phyloP scores from a whole-genome alignment of 2,329 filamentous ascomycete genomes.

The Fusarium sp. region DNA sequence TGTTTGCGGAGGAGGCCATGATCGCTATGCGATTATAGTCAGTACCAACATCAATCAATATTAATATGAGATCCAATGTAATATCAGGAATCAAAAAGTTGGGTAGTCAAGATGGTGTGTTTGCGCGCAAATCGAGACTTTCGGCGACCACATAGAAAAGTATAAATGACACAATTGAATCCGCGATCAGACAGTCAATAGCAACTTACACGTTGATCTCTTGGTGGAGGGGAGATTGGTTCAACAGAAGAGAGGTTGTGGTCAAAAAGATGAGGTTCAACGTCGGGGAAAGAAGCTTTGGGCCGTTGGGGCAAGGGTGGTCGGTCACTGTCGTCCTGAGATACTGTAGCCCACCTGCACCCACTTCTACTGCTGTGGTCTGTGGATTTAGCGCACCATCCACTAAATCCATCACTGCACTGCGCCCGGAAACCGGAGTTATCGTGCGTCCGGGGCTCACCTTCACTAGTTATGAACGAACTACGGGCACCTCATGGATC shows the following conservation, averaged over 20 bases:
- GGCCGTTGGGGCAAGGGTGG: slow-evolving; percentile 29
- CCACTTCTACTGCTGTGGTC: too few species aligned
- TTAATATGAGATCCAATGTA: background rate
- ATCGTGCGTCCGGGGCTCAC: slow-evolving; percentile 21
- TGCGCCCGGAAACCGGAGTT: slow-evolving; percentile 33
- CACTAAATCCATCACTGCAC: slow-evolving; percentile 4
- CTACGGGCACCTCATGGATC: background rate
- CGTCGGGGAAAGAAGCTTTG: slow-evolving; percentile 25
- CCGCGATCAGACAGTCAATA: background rate
- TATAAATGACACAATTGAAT: slow-evolving; percentile 1
- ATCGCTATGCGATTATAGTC: slow-evolving; percentile 25
- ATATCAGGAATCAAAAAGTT: background rate
- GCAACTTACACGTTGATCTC: slow-evolving; percentile 19
- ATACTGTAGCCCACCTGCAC: background rate
- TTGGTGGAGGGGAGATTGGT: slow-evolving; percentile 7
- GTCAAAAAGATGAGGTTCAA: slow-evolving; percentile 17
- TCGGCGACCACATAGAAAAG: background rate
- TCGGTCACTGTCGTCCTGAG: slow-evolving; percentile 33
- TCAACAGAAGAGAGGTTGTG: background rate
- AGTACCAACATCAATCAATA: slow-evolving; percentile 3
- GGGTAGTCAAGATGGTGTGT: background rate
- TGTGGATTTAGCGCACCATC: slow-evolving; percentile 9
- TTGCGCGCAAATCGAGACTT: background rate
- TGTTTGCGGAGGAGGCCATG: slow-evolving; percentile 58
- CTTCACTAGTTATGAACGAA: background rate